Evolutionary conservation across 345 rosid species (phyloP), one percentile per base, ranked within the genome.

Genomic region (Euphorbia lathyris): DNA sequence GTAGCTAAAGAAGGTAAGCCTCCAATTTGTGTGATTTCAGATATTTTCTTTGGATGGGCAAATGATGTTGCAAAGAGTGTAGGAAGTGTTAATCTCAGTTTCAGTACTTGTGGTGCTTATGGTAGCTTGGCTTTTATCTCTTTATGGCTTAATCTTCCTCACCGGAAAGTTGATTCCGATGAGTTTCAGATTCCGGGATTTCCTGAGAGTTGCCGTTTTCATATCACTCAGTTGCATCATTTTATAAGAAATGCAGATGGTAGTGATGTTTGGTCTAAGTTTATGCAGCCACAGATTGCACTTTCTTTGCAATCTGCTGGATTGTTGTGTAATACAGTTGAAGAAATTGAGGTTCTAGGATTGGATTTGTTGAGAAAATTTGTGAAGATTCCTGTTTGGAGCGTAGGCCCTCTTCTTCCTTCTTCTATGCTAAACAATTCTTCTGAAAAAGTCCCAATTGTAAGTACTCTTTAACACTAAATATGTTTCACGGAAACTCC

Each of bases 81-180:
- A 0, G 86, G 84, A 11, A 74, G 66, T 29, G 40, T 67, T 19
- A 72, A 72, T 71, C n/a, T 79, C 9, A 26, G 70, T 1, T 83
- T 86, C 68, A 0, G 27, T 8, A 86, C 85, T 0, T 60, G 83
- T 1, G 87, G 86, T 12, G 87, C 87, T 1, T 84, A 83, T 16
- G 85, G 85, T 1, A 58, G 69, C 17, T 9, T 78, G 61, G 86
- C 84, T 14, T 81, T 71, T 58, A 13, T 65, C 1, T 85, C 88
- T 16, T 0, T 85, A 17, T 84, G 86, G 91, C 56, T 78, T 40
- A 76, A 76, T 75, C 86, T 83, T 42, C 85, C 89, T 16, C 91
- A 83, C 45, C 74, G 73, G 9, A 11, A 30, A 10, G 66, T 59
- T 0, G 76, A 69, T 45, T 69, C 76, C 8, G 70, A 76, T 17